Percentiles rank a stretch among this genome's conserved stretches.
These are phyloP conservation scores for Lanzia echinophila DNA, from an alignment of 2,329 filamentous ascomycete species.

Conservation along the genomic window DNA sequence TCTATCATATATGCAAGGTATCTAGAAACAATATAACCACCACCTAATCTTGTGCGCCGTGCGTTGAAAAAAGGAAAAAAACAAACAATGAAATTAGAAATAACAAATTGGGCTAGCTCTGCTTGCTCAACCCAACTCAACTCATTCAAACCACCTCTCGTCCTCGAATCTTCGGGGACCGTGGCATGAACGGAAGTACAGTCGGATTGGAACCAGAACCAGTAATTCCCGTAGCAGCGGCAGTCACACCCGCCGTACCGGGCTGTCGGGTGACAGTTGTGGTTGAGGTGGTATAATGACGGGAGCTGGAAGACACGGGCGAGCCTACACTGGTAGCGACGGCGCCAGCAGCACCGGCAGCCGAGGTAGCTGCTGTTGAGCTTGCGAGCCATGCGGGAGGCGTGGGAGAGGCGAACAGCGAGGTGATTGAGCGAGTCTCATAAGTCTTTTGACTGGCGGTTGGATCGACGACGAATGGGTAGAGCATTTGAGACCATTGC, in stretches of 20 bases:
- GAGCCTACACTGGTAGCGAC: background rate
- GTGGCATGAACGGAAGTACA: slow-evolving; percentile 2
- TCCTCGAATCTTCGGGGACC: background rate
- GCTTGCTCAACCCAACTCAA: no score
- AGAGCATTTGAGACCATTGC: slow-evolving; percentile 23
- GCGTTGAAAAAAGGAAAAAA: no score
- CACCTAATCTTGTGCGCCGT: no score
- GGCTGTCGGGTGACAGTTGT: background rate
- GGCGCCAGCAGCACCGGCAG: background rate
- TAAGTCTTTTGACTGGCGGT: slow-evolving; percentile 9
- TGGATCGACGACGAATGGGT: slow-evolving; percentile 18
- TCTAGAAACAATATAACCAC: no score
- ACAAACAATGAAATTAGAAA: no score
- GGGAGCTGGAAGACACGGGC: background rate
- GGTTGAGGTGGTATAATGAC: background rate
- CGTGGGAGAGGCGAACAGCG: slow-evolving; percentile 4
- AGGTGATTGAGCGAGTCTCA: background rate
- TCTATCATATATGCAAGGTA: no score
- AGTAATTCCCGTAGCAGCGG: no score
- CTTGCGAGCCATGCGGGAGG: background rate
- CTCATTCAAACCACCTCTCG: no score
- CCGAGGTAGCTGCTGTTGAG: background rate
- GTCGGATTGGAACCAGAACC: background rate
- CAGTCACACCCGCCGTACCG: background rate
- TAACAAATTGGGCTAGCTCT: no score